These are phyloP conservation scores for Citeromyces hawaiiensis DNA, from an alignment of 1,139 yeast species.

Conservation along the genomic window DNA sequence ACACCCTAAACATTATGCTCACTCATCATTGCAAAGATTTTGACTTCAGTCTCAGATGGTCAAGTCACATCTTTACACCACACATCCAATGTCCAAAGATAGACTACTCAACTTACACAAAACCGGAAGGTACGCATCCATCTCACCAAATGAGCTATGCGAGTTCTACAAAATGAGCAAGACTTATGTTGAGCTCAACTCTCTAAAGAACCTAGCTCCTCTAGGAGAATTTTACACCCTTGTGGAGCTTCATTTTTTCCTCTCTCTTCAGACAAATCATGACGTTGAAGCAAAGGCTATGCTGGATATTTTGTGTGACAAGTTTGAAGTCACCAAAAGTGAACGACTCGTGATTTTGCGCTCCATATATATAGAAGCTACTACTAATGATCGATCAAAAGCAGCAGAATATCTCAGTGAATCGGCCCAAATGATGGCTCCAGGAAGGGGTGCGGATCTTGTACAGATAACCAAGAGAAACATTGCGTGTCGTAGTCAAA, in stretches of 20 bases:
- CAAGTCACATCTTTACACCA: neutral
- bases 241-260: conserved; percentile 60
- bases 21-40: no score
- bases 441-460: conserved; percentile 17
- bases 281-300: conserved; percentile 61
- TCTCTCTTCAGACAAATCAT: conserved; percentile 47
- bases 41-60: no score
- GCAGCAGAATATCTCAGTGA: conserved; percentile 21
- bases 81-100: conserved; percentile 4
- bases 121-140: conserved; percentile 9
- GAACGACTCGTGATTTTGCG: conserved; percentile 46
- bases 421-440: conserved; percentile 5
- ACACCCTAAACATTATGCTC: no score
- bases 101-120: conserved; percentile 10
- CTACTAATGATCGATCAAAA: conserved; percentile 27
- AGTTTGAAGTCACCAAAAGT: conserved; percentile 38
- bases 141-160: conserved; percentile 1
- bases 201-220: conserved; percentile 13
- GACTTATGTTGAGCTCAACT: conserved; percentile 5
- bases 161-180: conserved; percentile 5
- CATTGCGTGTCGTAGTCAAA: conserved; percentile 1
- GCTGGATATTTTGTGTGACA: conserved; percentile 52
- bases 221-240: conserved; percentile 43
- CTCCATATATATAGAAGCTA: conserved; percentile 44
- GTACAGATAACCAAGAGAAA: conserved; percentile 2